Percentiles rank a stretch among this genome's conserved stretches.
Conservation (phyloP, 1,284 basidiomycete genomes). For the Schizopora paradoxa region DNA sequence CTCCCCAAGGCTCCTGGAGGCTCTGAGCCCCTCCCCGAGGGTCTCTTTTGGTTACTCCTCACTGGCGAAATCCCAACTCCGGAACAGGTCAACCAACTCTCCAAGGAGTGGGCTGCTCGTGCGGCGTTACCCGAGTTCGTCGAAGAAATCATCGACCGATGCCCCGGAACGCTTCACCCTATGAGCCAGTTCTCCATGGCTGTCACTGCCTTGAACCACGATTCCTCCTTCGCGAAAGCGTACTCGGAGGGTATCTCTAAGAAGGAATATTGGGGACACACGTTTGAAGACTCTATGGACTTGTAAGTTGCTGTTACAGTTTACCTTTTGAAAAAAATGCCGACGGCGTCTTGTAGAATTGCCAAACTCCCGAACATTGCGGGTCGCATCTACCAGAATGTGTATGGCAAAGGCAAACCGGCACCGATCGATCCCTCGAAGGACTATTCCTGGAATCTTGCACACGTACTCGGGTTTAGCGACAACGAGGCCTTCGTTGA, state of each 20-base stretch:
- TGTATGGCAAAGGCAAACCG: conserved; percentile 86
- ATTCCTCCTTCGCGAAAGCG: conserved; percentile 95
- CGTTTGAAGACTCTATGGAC: conserved; percentile 97
- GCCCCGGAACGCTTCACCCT: conserved; percentile 90
- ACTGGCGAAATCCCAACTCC: conserved; percentile 90
- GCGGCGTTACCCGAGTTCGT: conserved; percentile 86
- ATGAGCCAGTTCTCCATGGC: conserved; percentile 97
- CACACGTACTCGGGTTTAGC: conserved; percentile 89
- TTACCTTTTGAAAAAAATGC: background rate
- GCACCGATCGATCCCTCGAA: conserved; percentile 83
- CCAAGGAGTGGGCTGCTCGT: conserved; percentile 89
- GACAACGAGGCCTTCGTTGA: conserved; percentile 89
- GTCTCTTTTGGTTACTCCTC: conserved; percentile 92
- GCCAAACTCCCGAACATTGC: conserved; percentile 98
- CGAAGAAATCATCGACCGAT: conserved; percentile 89
- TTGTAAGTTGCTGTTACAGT: conserved; percentile 45
- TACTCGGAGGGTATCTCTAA: conserved; percentile 92
- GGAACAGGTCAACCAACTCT: conserved; percentile 82
- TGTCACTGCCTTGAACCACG: conserved; percentile 94
- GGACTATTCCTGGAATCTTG: conserved; percentile 93
- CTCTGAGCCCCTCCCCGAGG: conserved; percentile 88
- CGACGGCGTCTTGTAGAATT: conserved; percentile 47
- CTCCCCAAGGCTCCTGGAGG: conserved; percentile 89
- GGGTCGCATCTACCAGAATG: conserved; percentile 94
- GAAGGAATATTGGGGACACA: conserved; percentile 96